Evolutionary conservation across 2,329 filamentous ascomycete genomes (phyloP).

Genomic region (Phialophora tarda): DNA sequence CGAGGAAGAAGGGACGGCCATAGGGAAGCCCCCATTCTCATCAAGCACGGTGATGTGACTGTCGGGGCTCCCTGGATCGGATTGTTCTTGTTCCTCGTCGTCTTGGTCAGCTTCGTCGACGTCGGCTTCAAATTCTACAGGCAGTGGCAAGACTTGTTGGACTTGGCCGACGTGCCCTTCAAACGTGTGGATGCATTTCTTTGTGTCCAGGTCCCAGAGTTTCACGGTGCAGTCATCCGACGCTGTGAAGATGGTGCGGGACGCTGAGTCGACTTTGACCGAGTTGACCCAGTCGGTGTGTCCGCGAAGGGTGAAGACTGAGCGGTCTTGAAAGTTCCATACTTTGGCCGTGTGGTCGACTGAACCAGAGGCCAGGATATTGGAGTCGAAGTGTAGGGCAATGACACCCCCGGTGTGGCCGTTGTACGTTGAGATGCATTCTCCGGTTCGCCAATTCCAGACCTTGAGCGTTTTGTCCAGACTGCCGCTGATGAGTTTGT

Average conservation of each 20-base stretch:
- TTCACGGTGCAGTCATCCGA: constrained; percentile 92
- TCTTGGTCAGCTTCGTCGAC: constrained; percentile 61
- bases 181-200: constrained; percentile 75
- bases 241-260: constrained; percentile 86
- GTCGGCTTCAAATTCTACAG: constrained; percentile 87
- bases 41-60: constrained; percentile 30
- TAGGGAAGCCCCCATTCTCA: constrained; percentile 26
- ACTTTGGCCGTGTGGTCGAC: constrained; percentile 89
- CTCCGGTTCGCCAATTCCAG: constrained; percentile 95
- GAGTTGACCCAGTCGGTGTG: constrained; percentile 96
- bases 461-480: constrained; percentile 86
- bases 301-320: constrained; percentile 77
- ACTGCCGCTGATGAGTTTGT: constrained; percentile 87
- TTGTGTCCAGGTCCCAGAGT: constrained; percentile 90
- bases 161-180: constrained; percentile 94
- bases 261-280: constrained; percentile 82
- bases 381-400: constrained; percentile 82
- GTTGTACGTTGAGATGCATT: constrained; percentile 79
- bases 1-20: constrained; percentile 17
- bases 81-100: constrained; percentile 52
- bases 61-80: constrained; percentile 34
- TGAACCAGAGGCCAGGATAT: constrained; percentile 84
- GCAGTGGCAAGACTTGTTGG: constrained; percentile 85
- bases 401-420: constrained; percentile 84
- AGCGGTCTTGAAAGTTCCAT: constrained; percentile 87